A percentile compares a stretch with the other conserved stretches of the same genome.
Conservation (phyloP, 228 moss, liverwort and hornwort genomes). For the Sphagnum magellanicum region DNA sequence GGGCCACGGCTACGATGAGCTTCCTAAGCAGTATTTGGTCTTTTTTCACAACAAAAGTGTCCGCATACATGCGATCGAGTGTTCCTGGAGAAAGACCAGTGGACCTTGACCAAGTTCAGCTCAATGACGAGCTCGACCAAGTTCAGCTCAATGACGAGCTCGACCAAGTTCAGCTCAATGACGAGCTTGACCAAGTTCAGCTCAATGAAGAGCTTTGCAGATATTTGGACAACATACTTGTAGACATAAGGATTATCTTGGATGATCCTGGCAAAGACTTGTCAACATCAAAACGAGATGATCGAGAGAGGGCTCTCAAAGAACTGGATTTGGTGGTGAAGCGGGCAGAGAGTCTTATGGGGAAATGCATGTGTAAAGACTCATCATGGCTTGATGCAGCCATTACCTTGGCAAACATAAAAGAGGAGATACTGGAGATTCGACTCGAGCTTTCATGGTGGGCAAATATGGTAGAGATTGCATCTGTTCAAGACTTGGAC, state of each 20-base stretch:
- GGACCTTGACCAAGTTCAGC: not conserved
- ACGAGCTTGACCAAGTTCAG: not conserved
- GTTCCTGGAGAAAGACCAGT: too few relatives aligned
- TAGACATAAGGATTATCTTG: not conserved
- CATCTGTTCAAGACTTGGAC: constrained; percentile 3
- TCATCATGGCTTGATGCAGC: constrained; percentile 19
- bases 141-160: too few relatives aligned
- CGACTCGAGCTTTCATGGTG: constrained; percentile 32
- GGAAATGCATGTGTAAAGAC: constrained; percentile 18
- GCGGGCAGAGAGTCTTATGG: constrained; percentile 18
- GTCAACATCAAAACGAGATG: constrained; percentile 1
- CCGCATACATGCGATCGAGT: too few relatives aligned
- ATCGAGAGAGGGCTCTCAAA: constrained; percentile 17
- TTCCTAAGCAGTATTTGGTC: too few relatives aligned
- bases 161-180: too few relatives aligned
- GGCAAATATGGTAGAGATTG: constrained; percentile 20
- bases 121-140: too few relatives aligned
- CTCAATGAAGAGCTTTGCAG: not conserved
- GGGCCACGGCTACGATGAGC: too few relatives aligned
- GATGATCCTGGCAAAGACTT: not conserved
- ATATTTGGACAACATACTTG: not conserved
- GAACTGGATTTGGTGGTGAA: constrained; percentile 17
- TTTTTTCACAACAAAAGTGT: too few relatives aligned
- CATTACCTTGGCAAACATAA: constrained; percentile 13
- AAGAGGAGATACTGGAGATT: constrained; percentile 22